Evolutionary conservation across 768 basidiomycete genomes (phyloP).

Genomic region (Naganishia randhawae): DNA sequence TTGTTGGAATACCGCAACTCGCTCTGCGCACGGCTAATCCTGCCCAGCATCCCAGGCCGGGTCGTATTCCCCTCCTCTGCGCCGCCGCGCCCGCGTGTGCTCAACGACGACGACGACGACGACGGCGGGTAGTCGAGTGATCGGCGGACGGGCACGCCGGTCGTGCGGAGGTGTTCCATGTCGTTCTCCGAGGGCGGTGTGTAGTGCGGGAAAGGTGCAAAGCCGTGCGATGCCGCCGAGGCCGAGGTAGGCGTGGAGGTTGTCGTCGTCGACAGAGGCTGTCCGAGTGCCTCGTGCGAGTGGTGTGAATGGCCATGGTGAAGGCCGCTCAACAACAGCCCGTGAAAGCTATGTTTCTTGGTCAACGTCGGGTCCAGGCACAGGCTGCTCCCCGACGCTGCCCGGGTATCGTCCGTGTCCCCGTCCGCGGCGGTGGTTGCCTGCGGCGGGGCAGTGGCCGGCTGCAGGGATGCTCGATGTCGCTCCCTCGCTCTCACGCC

Average conservation of each 20-base stretch:
- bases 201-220: neutral
- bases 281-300: no score
- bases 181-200: neutral
- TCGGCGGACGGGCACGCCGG: slow-evolving; percentile 4
- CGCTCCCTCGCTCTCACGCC: neutral
- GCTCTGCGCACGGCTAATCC: neutral
- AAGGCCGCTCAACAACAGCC: neutral
- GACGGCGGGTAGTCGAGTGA: neutral
- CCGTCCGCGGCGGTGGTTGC: no score
- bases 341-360: neutral
- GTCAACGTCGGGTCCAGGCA: neutral
- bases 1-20: slow-evolving; percentile 12
- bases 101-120: neutral
- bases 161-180: neutral
- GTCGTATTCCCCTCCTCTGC: neutral
- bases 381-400: no score
- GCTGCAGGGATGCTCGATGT: neutral
- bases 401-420: slow-evolving; percentile 7
- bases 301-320: neutral
- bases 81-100: neutral
- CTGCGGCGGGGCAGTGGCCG: no score
- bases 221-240: neutral
- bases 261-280: no score
- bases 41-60: neutral
- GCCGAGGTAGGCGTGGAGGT: neutral